Base-by-base conservation (phyloP, 148 eudicot genomes). In the Camellia granthamiana region DNA sequence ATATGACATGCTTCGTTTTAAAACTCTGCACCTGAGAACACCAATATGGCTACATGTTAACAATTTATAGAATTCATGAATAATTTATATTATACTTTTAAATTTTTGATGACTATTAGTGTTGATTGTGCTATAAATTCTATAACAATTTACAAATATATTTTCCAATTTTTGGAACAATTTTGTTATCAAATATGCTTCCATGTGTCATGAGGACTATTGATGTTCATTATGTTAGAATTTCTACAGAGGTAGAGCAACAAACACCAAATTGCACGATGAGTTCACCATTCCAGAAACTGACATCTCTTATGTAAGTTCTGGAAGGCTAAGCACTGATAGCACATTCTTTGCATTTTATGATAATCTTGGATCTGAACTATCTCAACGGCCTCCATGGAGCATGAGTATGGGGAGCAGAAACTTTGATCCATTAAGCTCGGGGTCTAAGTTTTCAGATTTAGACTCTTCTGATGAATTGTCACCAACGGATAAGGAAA, bases 311-410 rank as follows among this genome's bases (percentile, higher is more conserved):
- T 79, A 15, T 21, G 52, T 58, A 41, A n/a, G 75, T 61, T 42
- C 64, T 18, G 81, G 54, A n/a, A 58, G 81, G 65, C 6, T 69
- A 44, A 79, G 81, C 81, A 79, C 81, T 0, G 76, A 79, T 42
- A 79, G 81, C 56, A 46, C 15, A 2, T 43, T 79, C 52, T 58
- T 70, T 30, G 38, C 41, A 46, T 79, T 79, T 47, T 70, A 79
- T 16, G 74, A 79, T 14, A 44, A 79, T 59, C 41, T 79, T 56
- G 74, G 75, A 30, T 79, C 75, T 21, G 76, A 58, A 16, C 30
- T 69, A 7, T 3, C 60, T 18, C 49, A 52, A 7, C 43, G 21
- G 11, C 14, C 54, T 55, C 23, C 42, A 4, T 54, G 12, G 72
- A 41, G 80, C 74, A 10, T 54, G 51, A 43, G 65, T 18, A 41